Evolutionary conservation across 768 basidiomycete genomes (phyloP), one percentile per base, ranked within the genome.

Genomic region (Paxillus involutus): DNA sequence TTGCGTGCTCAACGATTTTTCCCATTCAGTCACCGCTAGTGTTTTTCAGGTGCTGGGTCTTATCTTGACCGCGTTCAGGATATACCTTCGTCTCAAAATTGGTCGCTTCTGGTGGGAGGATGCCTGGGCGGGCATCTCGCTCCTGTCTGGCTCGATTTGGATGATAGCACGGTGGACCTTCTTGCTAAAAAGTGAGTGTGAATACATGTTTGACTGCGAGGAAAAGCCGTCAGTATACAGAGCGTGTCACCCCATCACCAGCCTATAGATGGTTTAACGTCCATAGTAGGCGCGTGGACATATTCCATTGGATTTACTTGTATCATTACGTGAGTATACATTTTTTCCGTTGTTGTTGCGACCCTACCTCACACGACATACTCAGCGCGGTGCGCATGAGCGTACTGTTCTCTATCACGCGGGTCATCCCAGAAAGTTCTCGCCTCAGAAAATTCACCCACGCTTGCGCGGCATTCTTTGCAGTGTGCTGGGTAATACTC

Each of bases 51-150:
- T 8, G 24, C 44, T 53, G 7, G 54, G 54, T 3, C 33, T 55
- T 11, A 16, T 55, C 29, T 16, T 51, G 37, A 55, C 57, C 8
- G 26, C 45, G 0, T 55, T 49, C 33, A 19, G 52, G 33, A 47
- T 57, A 32, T 53, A 44, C 41, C 45, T 53, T 35, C 52, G 52
- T 29, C 29, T 57, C 29, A 53, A 16, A 44, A 49, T 57, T 6
- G 40, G 36, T 11, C 53, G 49, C 26, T 55, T 58, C 30, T 58
- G 49, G 57, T 58, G 53, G 57, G 59, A 61, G 17, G 59, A 61
- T 52, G 51, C 51, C 6, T 59, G 47, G 42, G 60, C 52, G 6
- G 40, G 37, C 13, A 30, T 51, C 16, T 26, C 46, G 24, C 33
- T 57, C 19, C 12, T 44, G 17, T 42, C 32, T n/a, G 43, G 53